Base-by-base conservation (phyloP, 192 early-diverging fungal genomes). In the Backusella circina region DNA sequence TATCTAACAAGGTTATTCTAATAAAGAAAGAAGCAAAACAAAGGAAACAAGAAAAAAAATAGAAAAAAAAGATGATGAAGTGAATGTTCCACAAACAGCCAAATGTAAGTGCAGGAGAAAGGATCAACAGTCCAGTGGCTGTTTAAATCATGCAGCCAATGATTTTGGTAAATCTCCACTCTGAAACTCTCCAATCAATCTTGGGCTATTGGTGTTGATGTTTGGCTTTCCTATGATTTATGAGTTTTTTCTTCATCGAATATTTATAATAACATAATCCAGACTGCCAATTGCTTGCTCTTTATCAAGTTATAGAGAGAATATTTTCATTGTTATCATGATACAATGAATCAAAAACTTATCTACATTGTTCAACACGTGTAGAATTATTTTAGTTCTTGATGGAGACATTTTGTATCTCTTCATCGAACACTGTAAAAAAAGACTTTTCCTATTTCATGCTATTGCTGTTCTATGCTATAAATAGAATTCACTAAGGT, bases 81-180 rank as follows among this genome's bases (percentile, higher is more conserved):
- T 26, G 54, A 57, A 26, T 57, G 54, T 57, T 57, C 54, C 54
- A 57, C 54, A 23, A 57, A 26, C 23, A 57, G 12, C 54, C 54
- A 57, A 26, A 57, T 57, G 54, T 21, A 10, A n/a, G 12, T 51
- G 50, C n/a, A n/a, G 21, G 54, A 26, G 21, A 12, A 28, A 61
- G 54, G 54, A 61, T 26, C 54, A 61, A 61, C 54, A 61, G 54
- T 61, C 54, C 54, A 61, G 54, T 61, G 54, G 54, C 54, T 61
- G 54, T 12, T 61, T 61, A 28, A 28, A 61, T 9, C 54, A 61
- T 28, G 54, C 54, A 61, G 23, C 54, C 21, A 61, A 26, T 61
- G n/a, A 26, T 28, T 61, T 61, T 28, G 23, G 12, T 28, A 12
- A 61, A 28, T 23, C 23, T 61, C 10, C 10, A 61, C 21, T 61